These are phyloP conservation scores for Aspergillus homomorphus DNA, from an alignment of 495 filamentous ascomycete genomes.

Conservation along the genomic window DNA sequence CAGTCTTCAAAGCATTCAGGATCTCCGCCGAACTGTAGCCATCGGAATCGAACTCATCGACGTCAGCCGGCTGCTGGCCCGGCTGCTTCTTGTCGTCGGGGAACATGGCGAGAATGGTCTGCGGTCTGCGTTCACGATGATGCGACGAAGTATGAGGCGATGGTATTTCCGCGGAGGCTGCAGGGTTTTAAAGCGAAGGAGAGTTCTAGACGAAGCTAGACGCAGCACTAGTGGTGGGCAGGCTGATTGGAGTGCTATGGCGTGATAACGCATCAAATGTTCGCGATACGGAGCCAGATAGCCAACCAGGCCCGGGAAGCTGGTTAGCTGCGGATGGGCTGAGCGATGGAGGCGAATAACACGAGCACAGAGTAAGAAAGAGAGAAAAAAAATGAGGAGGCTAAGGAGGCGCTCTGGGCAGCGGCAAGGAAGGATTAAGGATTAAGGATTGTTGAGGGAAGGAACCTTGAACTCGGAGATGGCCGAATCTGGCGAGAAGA, in stretches of 20 bases:
- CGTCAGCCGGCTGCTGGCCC: background rate
- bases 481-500: background rate
- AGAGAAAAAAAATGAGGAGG: background rate
- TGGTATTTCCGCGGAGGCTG: background rate
- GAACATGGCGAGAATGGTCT: background rate
- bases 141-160: background rate
- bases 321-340: background rate
- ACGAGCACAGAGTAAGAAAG: no score
- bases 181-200: background rate
- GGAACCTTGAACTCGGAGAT: background rate
- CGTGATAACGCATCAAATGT: background rate
- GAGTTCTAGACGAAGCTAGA: background rate
- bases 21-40: constrained; percentile 18
- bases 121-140: background rate
- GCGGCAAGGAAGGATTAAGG: background rate
- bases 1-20: constrained; percentile 26
- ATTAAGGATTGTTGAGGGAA: background rate
- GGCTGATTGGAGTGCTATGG: background rate
- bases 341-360: background rate
- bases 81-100: background rate
- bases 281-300: background rate
- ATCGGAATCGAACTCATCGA: constrained; percentile 6
- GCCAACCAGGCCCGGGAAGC: background rate
- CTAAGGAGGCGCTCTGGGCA: background rate
- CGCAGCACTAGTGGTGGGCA: background rate